These are phyloP conservation scores for Eragrostis tef DNA, from an alignment of 202 grass and related monocot genomes.

Conservation along the genomic window DNA sequence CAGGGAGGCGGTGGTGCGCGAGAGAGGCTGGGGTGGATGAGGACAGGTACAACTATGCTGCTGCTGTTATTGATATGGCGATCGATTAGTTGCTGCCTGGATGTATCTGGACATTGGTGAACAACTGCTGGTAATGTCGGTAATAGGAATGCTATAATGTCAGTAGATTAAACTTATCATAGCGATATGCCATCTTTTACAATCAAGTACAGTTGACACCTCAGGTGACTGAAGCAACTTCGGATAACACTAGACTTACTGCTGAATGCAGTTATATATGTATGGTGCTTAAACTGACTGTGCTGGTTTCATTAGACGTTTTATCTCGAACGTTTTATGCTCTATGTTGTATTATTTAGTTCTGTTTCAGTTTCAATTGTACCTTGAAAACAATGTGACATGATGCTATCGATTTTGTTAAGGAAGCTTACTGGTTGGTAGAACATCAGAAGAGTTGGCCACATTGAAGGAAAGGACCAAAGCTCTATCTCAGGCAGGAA, in stretches of 20 bases:
- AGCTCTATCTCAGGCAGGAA: slow-evolving; percentile 63
- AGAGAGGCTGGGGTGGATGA: slow-evolving; percentile 78
- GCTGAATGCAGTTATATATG: neutral
- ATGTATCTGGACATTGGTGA: neutral
- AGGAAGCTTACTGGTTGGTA: slow-evolving; percentile 96
- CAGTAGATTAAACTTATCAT: neutral
- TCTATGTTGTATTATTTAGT: neutral
- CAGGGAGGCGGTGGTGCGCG: slow-evolving; percentile 54
- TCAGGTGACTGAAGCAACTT: neutral
- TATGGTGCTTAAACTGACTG: neutral
- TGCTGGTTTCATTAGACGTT: neutral
- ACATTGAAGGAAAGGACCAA: slow-evolving; percentile 69
- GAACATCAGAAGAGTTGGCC: slow-evolving; percentile 60
- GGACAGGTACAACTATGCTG: slow-evolving; percentile 60
- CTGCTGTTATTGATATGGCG: neutral
- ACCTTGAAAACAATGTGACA: slow-evolving; percentile 37
- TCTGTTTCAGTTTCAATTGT: neutral
- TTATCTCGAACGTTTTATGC: neutral
- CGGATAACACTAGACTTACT: neutral
- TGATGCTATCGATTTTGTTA: slow-evolving; percentile 41
- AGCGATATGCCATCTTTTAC: slow-evolving; percentile 6
- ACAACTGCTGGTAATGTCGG: neutral
- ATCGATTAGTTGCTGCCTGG: neutral
- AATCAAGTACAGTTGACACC: slow-evolving; percentile 10
- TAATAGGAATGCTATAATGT: neutral